Evolutionary conservation across 208 protist genomes (phyloP), one percentile per base, ranked within the genome.

Genomic region (Naegleria lovaniensis): DNA sequence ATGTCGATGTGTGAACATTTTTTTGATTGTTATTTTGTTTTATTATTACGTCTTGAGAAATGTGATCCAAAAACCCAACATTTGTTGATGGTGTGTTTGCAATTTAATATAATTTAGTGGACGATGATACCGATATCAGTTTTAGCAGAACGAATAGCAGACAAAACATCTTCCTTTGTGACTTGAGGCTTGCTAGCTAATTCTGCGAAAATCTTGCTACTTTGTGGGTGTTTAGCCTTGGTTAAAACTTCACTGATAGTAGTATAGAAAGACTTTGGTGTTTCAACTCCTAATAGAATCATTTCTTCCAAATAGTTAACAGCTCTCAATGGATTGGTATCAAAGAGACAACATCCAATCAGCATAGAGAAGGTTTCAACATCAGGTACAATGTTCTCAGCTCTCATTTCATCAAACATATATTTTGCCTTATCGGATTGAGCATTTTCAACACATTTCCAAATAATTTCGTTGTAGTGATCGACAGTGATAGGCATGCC

Each of bases 301-400:
- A 85, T 85, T 43, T 85, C 79, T 39, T 39, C n/a, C 79, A 85
- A 85, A 43, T 85, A 85, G 79, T 85, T 43, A 43, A 43, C n/a
- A 29, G 38, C 38, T 85, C 79, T 85, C 15, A 43, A 85, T 29
- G 38, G 38, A 7, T 39, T 43, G 43, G 38, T 5, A 85, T 85
- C 79, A 25, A 43, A 39, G 13, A 85, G 36, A 85, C 15, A 16
- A 43, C 15, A 85, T 43, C 38, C 79, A 39, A 85, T 43, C 13
- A 85, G 15, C n/a, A 85, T 85, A 22, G 79, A 39, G 11, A 85
- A 85, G 0, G 79, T 85, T 43, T 85, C 79, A 85, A 85, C 79
- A 43, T 85, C 79, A 85, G 79, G 79, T n/a, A 43, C n/a, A 85
- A 85, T 85, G 36, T 85, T 85, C 15, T 85, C 38, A 85, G n/a